These are phyloP conservation scores for Penicillium psychrosexuale DNA, from an alignment of 2,329 filamentous ascomycete species.

Conservation along the genomic window DNA sequence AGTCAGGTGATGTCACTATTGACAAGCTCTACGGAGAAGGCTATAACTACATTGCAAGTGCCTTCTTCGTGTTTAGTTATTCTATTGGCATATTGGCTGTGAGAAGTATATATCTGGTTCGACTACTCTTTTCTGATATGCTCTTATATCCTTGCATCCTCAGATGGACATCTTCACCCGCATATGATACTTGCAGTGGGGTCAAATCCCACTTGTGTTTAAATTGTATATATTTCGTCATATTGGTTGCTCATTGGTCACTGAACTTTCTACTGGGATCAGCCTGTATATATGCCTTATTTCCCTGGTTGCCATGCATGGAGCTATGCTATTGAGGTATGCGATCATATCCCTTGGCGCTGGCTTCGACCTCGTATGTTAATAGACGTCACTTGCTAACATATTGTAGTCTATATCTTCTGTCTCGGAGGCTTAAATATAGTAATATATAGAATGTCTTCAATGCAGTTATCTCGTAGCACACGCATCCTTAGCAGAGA, in stretches of 20 bases:
- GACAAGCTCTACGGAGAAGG: background rate
- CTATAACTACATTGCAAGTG: background rate
- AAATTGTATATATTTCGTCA: background rate
- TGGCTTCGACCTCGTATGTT: background rate
- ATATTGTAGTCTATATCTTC: background rate
- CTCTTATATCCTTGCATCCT: background rate
- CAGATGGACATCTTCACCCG: background rate
- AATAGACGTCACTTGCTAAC: background rate
- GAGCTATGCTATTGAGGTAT: background rate
- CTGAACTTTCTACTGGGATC: too few relatives aligned
- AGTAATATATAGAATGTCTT: too few relatives aligned
- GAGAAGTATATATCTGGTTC: background rate
- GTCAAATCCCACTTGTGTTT: background rate
- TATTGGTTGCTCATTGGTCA: background rate
- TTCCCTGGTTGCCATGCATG: background rate
- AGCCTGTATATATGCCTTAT: background rate
- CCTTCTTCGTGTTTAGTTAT: background rate
- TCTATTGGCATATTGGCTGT: background rate
- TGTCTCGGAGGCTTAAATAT: background rate
- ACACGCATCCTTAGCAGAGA: background rate
- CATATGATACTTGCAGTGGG: conserved; percentile 2
- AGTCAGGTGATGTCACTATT: conserved; percentile 36
- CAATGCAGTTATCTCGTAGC: background rate
- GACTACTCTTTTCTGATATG: background rate
- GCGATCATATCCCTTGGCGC: background rate